These are phyloP conservation scores for Geotrichum fermentans DNA, from an alignment of 1,139 yeast species.

Conservation along the genomic window DNA sequence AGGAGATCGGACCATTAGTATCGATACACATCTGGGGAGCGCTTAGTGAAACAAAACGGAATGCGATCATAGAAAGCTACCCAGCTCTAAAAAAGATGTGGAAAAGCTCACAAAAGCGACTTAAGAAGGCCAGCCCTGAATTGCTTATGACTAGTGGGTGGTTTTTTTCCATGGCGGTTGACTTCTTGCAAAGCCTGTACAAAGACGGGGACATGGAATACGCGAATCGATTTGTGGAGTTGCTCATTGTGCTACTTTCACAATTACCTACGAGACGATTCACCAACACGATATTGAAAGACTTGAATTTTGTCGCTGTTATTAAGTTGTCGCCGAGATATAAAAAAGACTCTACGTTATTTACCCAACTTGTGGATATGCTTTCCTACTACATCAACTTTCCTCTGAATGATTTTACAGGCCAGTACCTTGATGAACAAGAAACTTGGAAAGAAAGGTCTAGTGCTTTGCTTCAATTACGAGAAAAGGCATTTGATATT, in stretches of 20 bases:
- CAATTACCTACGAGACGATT: conserved; percentile 45
- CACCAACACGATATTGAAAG: conserved; percentile 37
- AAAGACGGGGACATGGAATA: conserved; percentile 4
- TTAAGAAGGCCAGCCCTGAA: conserved; percentile 18
- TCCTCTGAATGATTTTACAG: conserved; percentile 45
- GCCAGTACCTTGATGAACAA: conserved; percentile 31
- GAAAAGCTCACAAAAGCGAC: conserved; percentile 28
- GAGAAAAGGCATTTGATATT: conserved; percentile 28
- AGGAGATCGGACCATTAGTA: conserved; percentile 38
- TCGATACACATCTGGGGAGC: conserved; percentile 41
- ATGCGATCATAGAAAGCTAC: conserved; percentile 22
- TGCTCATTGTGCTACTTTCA: conserved; percentile 38
- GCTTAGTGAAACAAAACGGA: conserved; percentile 23
- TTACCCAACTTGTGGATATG: conserved; percentile 23
- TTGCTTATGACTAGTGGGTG: conserved; percentile 27
- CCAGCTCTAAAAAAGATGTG: conserved; percentile 30
- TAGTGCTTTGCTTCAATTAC: conserved; percentile 23
- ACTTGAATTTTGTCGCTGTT: conserved; percentile 28
- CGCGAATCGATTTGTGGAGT: conserved; percentile 25
- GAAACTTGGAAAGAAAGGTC: conserved; percentile 24
- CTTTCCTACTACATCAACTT: conserved; percentile 36
- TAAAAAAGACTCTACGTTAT: conserved; percentile 4
- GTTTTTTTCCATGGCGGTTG: conserved; percentile 26
- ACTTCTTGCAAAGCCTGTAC: conserved; percentile 17
- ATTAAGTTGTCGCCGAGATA: conserved; percentile 15